Evolutionary conservation across 2,329 filamentous ascomycete species (phyloP), one percentile per base, ranked within the genome.

Genomic region (Ascosphaera pollenicola): DNA sequence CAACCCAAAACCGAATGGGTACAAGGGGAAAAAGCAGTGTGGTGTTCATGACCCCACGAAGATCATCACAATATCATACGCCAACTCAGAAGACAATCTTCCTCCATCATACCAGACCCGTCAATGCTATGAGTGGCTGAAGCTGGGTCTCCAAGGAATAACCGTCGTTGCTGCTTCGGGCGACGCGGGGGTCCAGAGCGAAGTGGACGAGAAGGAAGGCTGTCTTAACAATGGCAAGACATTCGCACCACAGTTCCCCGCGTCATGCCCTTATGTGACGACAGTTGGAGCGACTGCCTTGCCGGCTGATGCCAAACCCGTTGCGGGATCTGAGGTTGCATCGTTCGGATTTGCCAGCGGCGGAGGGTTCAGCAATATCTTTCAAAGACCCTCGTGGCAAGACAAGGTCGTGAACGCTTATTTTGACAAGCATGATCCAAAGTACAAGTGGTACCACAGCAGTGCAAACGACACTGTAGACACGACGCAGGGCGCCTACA

Each of bases 71-170:
- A 59, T 52, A 28, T 59, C 56, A 1, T 61, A 61, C 38, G 56
- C 55, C 15, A 57, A 59, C 40, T 50, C 59, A 18, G 58, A 61
- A 40, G 56, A 59, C 2, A 49, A 52, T 18, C 47, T 60, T 13
- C 56, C 57, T 3, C 47, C 49, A 24, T 46, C 39, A 19, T 60
- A 61, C 43, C 56, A 59, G 38, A 47, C 46, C 35, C 45, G 46
- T 17, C 56, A 63, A 35, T 64, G 61, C 46, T 57, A 55, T 43
- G 50, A 63, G 32, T 63, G 54, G 48, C 55, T 63, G 39, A 66
- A 68, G 45, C 60, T 68, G 17, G 64, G 63, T 15, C 56, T 63
- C 42, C 63, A 65, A 37, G 64, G 65, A 17, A 60, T 65, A 2
- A 62, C 58, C 3, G 51, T 66, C 16, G 49, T 68, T 44, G 60